Percentiles rank a stretch among this genome's conserved stretches.
phyloP scores from a whole-genome alignment of 768 basidiomycete species.

The Lyophyllum semitale region DNA sequence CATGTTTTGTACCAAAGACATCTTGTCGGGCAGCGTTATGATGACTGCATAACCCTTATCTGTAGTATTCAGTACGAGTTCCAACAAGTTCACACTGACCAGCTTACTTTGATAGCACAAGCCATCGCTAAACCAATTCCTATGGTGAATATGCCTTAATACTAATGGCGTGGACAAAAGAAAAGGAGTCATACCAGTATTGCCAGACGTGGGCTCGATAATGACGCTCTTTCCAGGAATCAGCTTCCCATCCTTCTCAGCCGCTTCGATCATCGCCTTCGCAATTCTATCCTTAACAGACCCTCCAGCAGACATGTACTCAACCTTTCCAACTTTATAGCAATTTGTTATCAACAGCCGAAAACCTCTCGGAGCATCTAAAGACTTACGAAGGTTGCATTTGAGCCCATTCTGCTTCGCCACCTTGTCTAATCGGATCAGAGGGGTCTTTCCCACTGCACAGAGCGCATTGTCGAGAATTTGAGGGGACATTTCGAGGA shows the following conservation, averaged over 20 bases:
- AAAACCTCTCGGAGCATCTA: background rate
- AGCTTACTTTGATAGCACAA: slow-evolving; percentile 86
- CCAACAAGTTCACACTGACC: slow-evolving; percentile 4
- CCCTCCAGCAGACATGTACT: slow-evolving; percentile 89
- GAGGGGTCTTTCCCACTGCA: slow-evolving; percentile 88
- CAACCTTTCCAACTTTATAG: slow-evolving; percentile 80
- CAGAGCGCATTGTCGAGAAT: slow-evolving; percentile 81
- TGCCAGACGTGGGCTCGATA: slow-evolving; percentile 94
- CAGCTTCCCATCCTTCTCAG: slow-evolving; percentile 84
- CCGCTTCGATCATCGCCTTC: slow-evolving; percentile 94
- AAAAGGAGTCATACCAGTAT: slow-evolving; percentile 66
- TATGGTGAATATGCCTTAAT: slow-evolving; percentile 25
- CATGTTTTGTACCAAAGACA: slow-evolving; percentile 62
- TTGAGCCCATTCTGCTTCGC: slow-evolving; percentile 72
- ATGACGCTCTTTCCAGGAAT: slow-evolving; percentile 87
- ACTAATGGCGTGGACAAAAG: background rate
- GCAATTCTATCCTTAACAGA: slow-evolving; percentile 97
- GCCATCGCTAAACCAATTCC: slow-evolving; percentile 94
- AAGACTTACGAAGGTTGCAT: slow-evolving; percentile 83
- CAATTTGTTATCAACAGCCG: background rate
- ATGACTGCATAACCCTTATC: slow-evolving; percentile 91
- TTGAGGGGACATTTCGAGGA: slow-evolving; percentile 35
- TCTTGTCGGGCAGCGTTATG: slow-evolving; percentile 92
- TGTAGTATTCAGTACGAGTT: slow-evolving; percentile 70
- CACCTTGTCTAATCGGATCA: slow-evolving; percentile 83